Evolutionary conservation across 192 early-diverging fungal species (phyloP), one percentile per base, ranked within the genome.

Genomic region (Coemansia sp.): DNA sequence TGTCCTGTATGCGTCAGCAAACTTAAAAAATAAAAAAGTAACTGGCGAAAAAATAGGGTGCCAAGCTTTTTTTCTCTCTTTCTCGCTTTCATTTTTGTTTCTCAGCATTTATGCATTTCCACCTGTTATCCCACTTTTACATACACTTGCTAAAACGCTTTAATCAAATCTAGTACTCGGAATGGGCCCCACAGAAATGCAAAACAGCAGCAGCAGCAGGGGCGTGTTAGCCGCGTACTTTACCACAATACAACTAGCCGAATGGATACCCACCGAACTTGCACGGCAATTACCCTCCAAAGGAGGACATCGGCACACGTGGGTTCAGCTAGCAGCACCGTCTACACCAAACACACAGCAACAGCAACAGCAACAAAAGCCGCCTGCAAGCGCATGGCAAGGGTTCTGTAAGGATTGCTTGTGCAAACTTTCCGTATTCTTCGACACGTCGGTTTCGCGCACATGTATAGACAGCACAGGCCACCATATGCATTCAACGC

Each of bases 171-270:
- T n/a, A n/a, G n/a, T n/a, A n/a, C n/a, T n/a, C n/a, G 15, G 40
- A 48, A 48, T 48, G 46, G 23, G 5, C 20, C 2, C 12, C 4
- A 20, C 12, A 23, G 20, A 48, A 3, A 4, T 23, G 12, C 46
- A 20, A 25, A 4, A 20, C 2, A 20, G 2, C 46, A 48, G 20
- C n/a, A 37, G 35, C 13, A 48, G 40, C 2, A 42, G 33, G 15
- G 79, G 79, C 20, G 74, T 73, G 23, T 57, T 76, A 0, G 73
- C 60, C 21, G 74, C 61, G 21, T 76, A 34, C 31, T 71, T 75
- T 58, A 67, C 49, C 46, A 67, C 64, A 15, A 62, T 60, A 15
- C 74, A 70, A 64, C 61, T 81, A 12, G 39, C 51, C 34, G 67
- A 63, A 43, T 81, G 79, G 79, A 2, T 73, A 6, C 74, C 79